Evolutionary conservation across 164 flowering plant species (phyloP).

Genomic region (Magnolia kwangsiensis): DNA sequence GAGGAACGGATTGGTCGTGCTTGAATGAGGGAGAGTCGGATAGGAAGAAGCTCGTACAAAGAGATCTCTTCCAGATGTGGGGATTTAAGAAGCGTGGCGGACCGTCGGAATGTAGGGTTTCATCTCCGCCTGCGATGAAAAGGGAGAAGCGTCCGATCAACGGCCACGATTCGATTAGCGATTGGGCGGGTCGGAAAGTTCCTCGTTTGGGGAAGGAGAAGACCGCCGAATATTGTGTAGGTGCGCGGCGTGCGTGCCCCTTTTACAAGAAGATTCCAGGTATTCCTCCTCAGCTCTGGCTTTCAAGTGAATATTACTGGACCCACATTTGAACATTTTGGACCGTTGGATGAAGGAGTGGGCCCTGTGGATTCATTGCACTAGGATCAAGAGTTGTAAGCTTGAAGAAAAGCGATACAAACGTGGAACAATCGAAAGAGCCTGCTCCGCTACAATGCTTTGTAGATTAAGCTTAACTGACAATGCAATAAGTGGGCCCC

Average conservation of each 20-base stretch:
- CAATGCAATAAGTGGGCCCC: too few relatives aligned
- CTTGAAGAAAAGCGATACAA: too few relatives aligned
- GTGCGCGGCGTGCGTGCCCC: constrained; percentile 41
- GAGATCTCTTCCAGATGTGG: constrained; percentile 54
- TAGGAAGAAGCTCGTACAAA: constrained; percentile 42
- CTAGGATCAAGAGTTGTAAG: too few relatives aligned
- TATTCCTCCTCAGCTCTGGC: constrained; percentile 6
- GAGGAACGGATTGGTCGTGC: constrained; percentile 49
- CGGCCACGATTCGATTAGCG: neutral
- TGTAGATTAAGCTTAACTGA: too few relatives aligned
- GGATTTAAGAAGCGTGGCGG: constrained; percentile 31
- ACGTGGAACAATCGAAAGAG: too few relatives aligned
- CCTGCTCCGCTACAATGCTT: too few relatives aligned
- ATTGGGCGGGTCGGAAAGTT: constrained; percentile 2
- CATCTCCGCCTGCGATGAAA: neutral
- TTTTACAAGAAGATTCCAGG: constrained; percentile 77
- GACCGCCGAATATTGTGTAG: neutral
- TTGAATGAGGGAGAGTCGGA: constrained; percentile 16
- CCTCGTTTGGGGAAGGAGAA: neutral
- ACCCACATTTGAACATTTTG: too few relatives aligned
- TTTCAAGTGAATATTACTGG: neutral
- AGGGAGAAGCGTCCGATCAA: constrained; percentile 4
- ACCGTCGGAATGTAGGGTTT: constrained; percentile 1
- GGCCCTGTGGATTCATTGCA: too few relatives aligned
- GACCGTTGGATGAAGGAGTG: too few relatives aligned